Percentiles rank a stretch among this genome's conserved stretches.
These are phyloP conservation scores for Aspergillus wentii DNA, from an alignment of 495 filamentous ascomycete species.

Conservation along the genomic window DNA sequence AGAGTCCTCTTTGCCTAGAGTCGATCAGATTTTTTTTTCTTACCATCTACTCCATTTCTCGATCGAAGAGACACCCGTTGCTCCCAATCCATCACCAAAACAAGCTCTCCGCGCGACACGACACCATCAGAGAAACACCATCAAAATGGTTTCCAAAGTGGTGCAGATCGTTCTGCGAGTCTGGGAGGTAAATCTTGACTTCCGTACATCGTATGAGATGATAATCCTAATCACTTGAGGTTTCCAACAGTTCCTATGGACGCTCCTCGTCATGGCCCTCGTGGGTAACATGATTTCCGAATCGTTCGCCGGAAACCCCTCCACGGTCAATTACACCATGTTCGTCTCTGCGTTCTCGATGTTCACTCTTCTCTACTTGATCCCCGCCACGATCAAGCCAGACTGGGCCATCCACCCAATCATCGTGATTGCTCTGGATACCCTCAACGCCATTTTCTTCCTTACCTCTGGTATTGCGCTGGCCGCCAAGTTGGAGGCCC, in stretches of 20 bases:
- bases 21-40: background rate
- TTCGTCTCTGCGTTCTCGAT: slow-evolving; percentile 62
- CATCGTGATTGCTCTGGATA: slow-evolving; percentile 52
- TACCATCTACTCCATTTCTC: background rate
- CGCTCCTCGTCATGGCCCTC: slow-evolving; percentile 62
- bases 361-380: slow-evolving; percentile 57
- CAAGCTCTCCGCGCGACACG: background rate
- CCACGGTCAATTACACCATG: slow-evolving; percentile 58
- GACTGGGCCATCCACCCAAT: slow-evolving; percentile 48
- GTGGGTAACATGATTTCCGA: slow-evolving; percentile 64
- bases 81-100: slow-evolving; percentile 1
- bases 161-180: slow-evolving; percentile 31
- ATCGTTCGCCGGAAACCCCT: slow-evolving; percentile 49
- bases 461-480: slow-evolving; percentile 61
- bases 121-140: background rate
- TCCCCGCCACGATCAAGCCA: slow-evolving; percentile 48
- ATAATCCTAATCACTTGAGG: too few relatives aligned
- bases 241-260: slow-evolving; percentile 56
- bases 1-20: background rate
- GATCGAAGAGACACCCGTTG: too few relatives aligned
- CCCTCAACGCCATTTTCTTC: slow-evolving; percentile 60
- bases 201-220: too few relatives aligned
- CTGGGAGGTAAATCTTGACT: slow-evolving; percentile 31
- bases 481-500: slow-evolving; percentile 52
- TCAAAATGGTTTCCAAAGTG: slow-evolving; percentile 24